Percentiles rank a stretch among this genome's conserved stretches.
phyloP scores from a whole-genome alignment of 192 early-diverging fungal genomes.

The Diversispora eburnea region DNA sequence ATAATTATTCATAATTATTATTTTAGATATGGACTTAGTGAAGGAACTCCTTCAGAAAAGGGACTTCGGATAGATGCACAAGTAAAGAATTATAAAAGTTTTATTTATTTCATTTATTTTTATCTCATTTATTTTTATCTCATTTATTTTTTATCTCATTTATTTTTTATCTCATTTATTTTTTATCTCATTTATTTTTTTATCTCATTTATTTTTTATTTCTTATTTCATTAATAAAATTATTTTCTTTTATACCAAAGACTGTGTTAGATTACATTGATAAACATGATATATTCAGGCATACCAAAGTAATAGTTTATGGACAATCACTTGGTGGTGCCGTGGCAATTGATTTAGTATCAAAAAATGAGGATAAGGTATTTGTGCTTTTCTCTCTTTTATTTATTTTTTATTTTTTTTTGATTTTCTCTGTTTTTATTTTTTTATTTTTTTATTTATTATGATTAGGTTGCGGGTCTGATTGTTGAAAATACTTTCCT shows the following conservation, averaged over 20 bases:
- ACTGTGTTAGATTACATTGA: slow-evolving; percentile 82
- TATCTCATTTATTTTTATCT: neutral
- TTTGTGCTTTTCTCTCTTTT: neutral
- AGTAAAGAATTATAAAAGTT: slow-evolving; percentile 34
- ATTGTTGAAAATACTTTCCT: slow-evolving; percentile 94
- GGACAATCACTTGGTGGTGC: slow-evolving; percentile 97
- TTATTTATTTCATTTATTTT: neutral
- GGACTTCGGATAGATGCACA: slow-evolving; percentile 86
- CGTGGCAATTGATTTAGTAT: slow-evolving; percentile 83
- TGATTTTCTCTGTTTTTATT: neutral
- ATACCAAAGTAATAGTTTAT: slow-evolving; percentile 81
- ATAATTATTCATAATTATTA: neutral
- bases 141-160: neutral
- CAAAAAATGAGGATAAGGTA: slow-evolving; percentile 60
- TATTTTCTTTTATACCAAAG: slow-evolving; percentile 27
- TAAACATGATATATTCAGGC: slow-evolving; percentile 63
- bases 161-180: neutral
- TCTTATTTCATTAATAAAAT: neutral
- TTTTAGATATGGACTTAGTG: slow-evolving; percentile 75
- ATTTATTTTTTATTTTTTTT: neutral
- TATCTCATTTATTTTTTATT: neutral
- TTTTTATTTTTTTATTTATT: neutral
- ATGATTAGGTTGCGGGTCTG: slow-evolving; percentile 60
- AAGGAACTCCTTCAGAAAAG: slow-evolving; percentile 80
- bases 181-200: neutral